Percentiles rank a stretch among this genome's conserved stretches.
phyloP scores from a whole-genome alignment of 1,284 basidiomycete genomes.

The Malassezia caprae region DNA sequence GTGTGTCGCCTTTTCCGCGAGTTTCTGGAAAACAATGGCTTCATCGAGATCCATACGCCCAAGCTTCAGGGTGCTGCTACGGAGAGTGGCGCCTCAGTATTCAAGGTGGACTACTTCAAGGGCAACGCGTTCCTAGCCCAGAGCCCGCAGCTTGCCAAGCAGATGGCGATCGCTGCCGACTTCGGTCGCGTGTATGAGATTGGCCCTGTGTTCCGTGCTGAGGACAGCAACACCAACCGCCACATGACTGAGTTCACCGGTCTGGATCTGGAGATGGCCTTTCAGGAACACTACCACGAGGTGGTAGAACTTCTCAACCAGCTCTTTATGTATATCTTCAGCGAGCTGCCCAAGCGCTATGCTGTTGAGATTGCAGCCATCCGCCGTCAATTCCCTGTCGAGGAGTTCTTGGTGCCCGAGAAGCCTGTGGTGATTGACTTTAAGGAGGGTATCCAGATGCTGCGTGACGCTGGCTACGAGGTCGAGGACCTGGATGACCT shows the following conservation, averaged over 20 bases:
- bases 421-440: constrained; percentile 40
- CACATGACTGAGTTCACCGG: constrained; percentile 99
- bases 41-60: constrained; percentile 92
- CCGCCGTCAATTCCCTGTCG: constrained; percentile 74
- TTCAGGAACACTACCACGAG: constrained; percentile 96
- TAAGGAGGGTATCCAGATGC: constrained; percentile 40
- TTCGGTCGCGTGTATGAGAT: constrained; percentile 98
- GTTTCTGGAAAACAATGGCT: constrained; percentile 65
- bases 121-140: constrained; percentile 88
- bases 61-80: constrained; percentile 96
- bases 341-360: constrained; percentile 56
- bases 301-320: constrained; percentile 44
- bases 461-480: constrained; percentile 40
- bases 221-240: constrained; percentile 91
- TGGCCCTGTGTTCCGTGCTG: constrained; percentile 86
- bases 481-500: constrained; percentile 42
- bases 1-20: constrained; percentile 82
- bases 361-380: constrained; percentile 69
- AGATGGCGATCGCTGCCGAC: constrained; percentile 98
- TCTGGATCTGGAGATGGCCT: constrained; percentile 96
- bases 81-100: constrained; percentile 90
- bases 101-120: constrained; percentile 98
- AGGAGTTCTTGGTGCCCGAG: constrained; percentile 45
- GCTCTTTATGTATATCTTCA: constrained; percentile 47
- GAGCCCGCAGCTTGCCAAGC: constrained; percentile 91